A percentile compares a stretch with the other conserved stretches of the same genome.
These are phyloP conservation scores for Erythrophleum ivorense DNA, from an alignment of 331 rosid species.

Conservation along the genomic window DNA sequence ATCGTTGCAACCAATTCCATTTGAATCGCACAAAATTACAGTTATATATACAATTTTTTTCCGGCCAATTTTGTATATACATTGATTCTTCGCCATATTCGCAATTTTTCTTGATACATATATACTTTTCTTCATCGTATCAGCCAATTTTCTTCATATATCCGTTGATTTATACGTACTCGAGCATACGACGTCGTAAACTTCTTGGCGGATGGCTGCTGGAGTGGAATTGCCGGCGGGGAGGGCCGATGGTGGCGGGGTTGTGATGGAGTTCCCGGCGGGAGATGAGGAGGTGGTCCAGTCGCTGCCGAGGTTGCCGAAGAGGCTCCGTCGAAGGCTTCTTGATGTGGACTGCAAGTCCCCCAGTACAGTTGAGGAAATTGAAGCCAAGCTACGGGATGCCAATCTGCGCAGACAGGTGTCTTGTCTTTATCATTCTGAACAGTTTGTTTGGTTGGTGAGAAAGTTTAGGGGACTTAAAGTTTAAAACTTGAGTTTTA, in stretches of 20 bases:
- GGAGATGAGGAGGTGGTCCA: constrained; percentile 51
- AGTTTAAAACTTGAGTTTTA: constrained; percentile 18
- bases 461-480: constrained; percentile 33
- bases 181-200: constrained; percentile 27
- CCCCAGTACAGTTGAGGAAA: constrained; percentile 79
- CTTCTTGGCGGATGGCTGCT: constrained; percentile 51
- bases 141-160: neutral
- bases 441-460: constrained; percentile 38
- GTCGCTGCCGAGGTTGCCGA: constrained; percentile 71
- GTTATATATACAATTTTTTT: neutral
- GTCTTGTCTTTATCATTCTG: constrained; percentile 6
- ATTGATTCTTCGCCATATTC: neutral
- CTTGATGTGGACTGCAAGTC: constrained; percentile 64
- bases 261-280: constrained; percentile 57
- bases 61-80: neutral
- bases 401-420: constrained; percentile 99
- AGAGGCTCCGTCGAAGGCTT: constrained; percentile 75
- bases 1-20: constrained; percentile 35
- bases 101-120: neutral
- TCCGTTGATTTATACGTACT: constrained; percentile 8
- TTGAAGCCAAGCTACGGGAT: constrained; percentile 81
- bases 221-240: constrained; percentile 57
- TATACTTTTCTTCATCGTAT: neutral
- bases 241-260: constrained; percentile 36
- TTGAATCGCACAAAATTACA: constrained; percentile 34